phyloP scores from a whole-genome alignment of 2,329 filamentous ascomycete species.

The Calycina herbarum region DNA sequence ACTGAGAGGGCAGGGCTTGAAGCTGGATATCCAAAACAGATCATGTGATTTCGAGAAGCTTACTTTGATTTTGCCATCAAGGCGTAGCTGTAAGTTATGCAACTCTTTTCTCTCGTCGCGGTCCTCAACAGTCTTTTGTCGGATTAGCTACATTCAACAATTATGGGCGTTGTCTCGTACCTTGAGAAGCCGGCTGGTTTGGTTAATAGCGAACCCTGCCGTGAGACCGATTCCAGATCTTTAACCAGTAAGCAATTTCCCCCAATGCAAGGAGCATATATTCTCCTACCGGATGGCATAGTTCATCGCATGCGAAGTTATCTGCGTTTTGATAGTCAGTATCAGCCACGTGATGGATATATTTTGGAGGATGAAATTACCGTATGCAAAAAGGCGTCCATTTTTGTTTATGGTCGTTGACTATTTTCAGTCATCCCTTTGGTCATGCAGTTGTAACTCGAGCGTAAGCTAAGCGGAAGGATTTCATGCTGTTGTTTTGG shows the following conservation, averaged over 20 bases:
- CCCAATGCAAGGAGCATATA: neutral
- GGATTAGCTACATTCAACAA: slow-evolving; percentile 7
- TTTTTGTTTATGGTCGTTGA: slow-evolving; percentile 14
- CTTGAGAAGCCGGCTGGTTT: slow-evolving; percentile 76
- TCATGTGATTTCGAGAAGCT: slow-evolving; percentile 23
- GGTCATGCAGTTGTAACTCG: neutral
- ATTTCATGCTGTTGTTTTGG: neutral
- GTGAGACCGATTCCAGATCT: slow-evolving; percentile 82
- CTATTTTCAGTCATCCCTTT: neutral
- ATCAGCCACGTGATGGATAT: slow-evolving; percentile 19
- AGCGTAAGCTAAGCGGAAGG: neutral
- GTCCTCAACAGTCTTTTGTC: slow-evolving; percentile 64
- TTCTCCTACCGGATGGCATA: slow-evolving; percentile 70
- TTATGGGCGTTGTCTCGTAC: slow-evolving; percentile 38
- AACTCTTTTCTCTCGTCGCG: slow-evolving; percentile 68
- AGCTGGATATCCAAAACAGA: neutral
- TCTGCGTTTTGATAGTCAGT: slow-evolving; percentile 42
- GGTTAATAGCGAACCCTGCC: slow-evolving; percentile 78
- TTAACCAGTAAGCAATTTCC: slow-evolving; percentile 10
- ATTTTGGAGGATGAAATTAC: slow-evolving; percentile 41
- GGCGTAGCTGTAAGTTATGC: slow-evolving; percentile 65
- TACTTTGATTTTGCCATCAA: slow-evolving; percentile 84
- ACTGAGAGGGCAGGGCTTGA: too few species aligned
- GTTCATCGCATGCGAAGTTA: slow-evolving; percentile 66
- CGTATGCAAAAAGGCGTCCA: slow-evolving; percentile 54